Evolutionary conservation across 768 basidiomycete genomes (phyloP), one percentile per base, ranked within the genome.

Genomic region (Coprinopsis strossmayeri): DNA sequence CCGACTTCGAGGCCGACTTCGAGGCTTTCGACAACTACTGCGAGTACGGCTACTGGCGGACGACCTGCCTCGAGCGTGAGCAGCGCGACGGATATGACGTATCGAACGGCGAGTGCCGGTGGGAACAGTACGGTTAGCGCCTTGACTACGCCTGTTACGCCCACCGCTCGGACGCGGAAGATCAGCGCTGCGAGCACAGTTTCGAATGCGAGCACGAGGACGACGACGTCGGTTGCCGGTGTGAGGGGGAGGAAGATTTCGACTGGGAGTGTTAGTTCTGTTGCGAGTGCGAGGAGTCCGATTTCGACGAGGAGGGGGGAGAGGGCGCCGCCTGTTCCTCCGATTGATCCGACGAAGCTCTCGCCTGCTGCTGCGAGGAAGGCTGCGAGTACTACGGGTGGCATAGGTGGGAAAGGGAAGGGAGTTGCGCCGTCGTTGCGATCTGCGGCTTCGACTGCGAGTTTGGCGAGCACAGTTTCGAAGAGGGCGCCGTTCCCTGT

Each of bases 171-270:
- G 32, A 24, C 39, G 23, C 18, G 57, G 2, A 67, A 63, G 50
- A 54, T 57, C 9, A 46, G 56, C 5, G 50, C 60, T 20, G 44
- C 51, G 17, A 49, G 43, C 21, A 52, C 43, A 2, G 25, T 49
- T 40, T 49, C 48, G 13, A 46, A 15, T 21, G 40, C 30, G 21
- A 49, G 41, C 21, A 23, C 30, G 12, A 49, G 47, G 15, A 52
- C 56, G 10, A 56, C 61, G 28, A 26, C 50, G 3, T 46, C 51
- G 28, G 34, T 27, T 32, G 56, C 60, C 3, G 56, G 54, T 41
- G 52, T 54, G 13, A 48, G 66, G 28, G 43, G 48, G 20, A 50
- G 66, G 49, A 60, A 55, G 48, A 28, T 61, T 15, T 65, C 64
- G 5, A 53, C 57, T 3, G 55, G 60, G 9, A 59, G 57, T 46